These are phyloP conservation scores for Sarocladium brachiariae DNA, from an alignment of 2,329 filamentous ascomycete genomes.

Conservation along the genomic window DNA sequence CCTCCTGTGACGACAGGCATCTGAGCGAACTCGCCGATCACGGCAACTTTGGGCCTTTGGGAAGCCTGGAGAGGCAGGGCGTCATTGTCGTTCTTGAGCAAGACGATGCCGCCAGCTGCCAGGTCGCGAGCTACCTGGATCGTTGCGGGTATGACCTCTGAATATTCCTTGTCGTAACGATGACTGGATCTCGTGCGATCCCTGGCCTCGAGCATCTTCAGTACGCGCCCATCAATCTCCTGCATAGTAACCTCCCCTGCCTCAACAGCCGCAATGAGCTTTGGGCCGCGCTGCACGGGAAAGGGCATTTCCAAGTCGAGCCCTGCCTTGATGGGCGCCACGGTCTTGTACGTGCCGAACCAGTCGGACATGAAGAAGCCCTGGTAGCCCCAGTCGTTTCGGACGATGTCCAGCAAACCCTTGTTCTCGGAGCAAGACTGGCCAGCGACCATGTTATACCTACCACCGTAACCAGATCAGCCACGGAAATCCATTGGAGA, in stretches of 20 bases:
- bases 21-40: neutral
- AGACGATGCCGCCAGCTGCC: conserved; percentile 62
- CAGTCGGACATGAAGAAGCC: conserved; percentile 29
- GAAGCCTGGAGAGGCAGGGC: conserved; percentile 49
- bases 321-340: conserved; percentile 22
- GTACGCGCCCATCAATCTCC: conserved; percentile 49
- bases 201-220: conserved; percentile 51
- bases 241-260: conserved; percentile 50
- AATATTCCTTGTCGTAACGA: conserved; percentile 44
- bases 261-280: conserved; percentile 37
- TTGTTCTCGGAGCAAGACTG: conserved; percentile 17
- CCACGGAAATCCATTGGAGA: no score
- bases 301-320: conserved; percentile 29
- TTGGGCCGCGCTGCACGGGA: conserved; percentile 35
- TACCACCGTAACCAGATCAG: neutral
- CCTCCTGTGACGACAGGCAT: neutral
- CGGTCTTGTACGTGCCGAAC: conserved; percentile 25
- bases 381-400: conserved; percentile 26
- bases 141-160: conserved; percentile 49
- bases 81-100: conserved; percentile 64
- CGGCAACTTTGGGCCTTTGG: neutral
- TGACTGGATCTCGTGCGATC: conserved; percentile 39
- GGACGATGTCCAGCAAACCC: conserved; percentile 20
- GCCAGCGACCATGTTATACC: conserved; percentile 22
- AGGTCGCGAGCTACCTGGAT: conserved; percentile 58